phyloP scores from a whole-genome alignment of 768 basidiomycete species.

The Leccinellum luteum region DNA sequence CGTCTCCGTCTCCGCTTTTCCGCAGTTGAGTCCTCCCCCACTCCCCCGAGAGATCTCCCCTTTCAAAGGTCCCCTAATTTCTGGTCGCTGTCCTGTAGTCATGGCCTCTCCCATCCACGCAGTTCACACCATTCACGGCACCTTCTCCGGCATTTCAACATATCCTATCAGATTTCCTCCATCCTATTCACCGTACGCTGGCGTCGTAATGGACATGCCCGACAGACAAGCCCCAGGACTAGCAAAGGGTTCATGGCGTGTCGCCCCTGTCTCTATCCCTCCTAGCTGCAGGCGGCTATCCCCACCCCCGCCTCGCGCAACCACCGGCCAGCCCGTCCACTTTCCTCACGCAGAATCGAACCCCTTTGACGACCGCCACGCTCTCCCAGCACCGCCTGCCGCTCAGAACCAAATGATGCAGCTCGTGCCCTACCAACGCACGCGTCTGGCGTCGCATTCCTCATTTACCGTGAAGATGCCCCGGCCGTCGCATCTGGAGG shows the following conservation, averaged over 20 bases:
- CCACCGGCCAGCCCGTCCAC: slow-evolving; percentile 12
- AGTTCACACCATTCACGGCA: slow-evolving; percentile 32
- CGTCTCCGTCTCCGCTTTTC: not conserved
- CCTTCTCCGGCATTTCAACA: slow-evolving; percentile 29
- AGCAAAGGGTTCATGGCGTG: slow-evolving; percentile 27
- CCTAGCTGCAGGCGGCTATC: slow-evolving; percentile 30
- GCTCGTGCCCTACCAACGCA: slow-evolving; percentile 24
- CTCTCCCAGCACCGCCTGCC: slow-evolving; percentile 1
- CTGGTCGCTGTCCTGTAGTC: slow-evolving; percentile 10
- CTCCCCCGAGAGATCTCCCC: not conserved
- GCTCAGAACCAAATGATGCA: slow-evolving; percentile 7
- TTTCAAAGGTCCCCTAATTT: slow-evolving; percentile 7
- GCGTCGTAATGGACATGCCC: slow-evolving; percentile 24
- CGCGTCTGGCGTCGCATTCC: slow-evolving; percentile 29
- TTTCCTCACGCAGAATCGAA: slow-evolving; percentile 22
- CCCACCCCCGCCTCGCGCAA: slow-evolving; percentile 12
- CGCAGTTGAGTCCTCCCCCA: slow-evolving; percentile 7
- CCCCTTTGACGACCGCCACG: slow-evolving; percentile 27
- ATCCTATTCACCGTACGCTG: slow-evolving; percentile 21
- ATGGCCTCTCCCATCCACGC: slow-evolving; percentile 29
- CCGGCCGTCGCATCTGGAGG: slow-evolving; percentile 20
- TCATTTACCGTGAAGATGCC: slow-evolving; percentile 27
- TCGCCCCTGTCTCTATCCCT: slow-evolving; percentile 16
- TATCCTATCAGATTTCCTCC: slow-evolving; percentile 15
- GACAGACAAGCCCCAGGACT: slow-evolving; percentile 24